phyloP scores from a whole-genome alignment of 148 eudicot genomes.

The Camellia japonica region DNA sequence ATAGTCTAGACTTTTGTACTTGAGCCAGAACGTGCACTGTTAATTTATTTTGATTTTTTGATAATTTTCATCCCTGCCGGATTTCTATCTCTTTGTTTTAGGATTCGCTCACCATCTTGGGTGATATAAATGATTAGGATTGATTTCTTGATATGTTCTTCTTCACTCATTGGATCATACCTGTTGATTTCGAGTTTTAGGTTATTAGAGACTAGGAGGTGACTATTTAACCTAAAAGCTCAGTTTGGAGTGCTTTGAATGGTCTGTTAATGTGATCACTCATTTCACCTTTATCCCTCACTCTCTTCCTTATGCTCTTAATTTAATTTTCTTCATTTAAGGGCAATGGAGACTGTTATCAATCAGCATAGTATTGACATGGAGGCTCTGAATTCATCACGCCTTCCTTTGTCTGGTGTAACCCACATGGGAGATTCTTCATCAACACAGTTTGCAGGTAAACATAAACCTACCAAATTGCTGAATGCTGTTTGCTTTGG shows the following conservation, averaged over 20 bases:
- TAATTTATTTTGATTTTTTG: neutral
- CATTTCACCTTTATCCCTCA: neutral
- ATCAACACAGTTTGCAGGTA: constrained; percentile 69
- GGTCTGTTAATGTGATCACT: constrained; percentile 8
- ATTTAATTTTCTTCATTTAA: constrained; percentile 21
- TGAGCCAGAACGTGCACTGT: neutral
- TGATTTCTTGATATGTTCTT: constrained; percentile 3
- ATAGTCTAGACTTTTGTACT: neutral
- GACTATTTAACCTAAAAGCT: neutral
- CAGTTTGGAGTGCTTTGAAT: neutral
- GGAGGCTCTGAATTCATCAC: constrained; percentile 73
- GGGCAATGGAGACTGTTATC: constrained; percentile 99
- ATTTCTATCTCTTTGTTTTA: neutral
- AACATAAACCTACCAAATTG: neutral
- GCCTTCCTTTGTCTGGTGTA: constrained; percentile 54
- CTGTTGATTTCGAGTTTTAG: neutral
- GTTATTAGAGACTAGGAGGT: neutral
- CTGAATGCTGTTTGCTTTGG: neutral
- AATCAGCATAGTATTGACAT: constrained; percentile 85
- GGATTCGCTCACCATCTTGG: neutral
- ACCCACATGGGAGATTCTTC: constrained; percentile 64
- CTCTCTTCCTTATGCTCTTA: neutral
- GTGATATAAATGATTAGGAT: neutral
- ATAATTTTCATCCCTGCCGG: neutral
- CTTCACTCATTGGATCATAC: neutral